These are phyloP conservation scores for Lathyrus tuberosus DNA, from an alignment of 306 rosid species.

Conservation along the genomic window DNA sequence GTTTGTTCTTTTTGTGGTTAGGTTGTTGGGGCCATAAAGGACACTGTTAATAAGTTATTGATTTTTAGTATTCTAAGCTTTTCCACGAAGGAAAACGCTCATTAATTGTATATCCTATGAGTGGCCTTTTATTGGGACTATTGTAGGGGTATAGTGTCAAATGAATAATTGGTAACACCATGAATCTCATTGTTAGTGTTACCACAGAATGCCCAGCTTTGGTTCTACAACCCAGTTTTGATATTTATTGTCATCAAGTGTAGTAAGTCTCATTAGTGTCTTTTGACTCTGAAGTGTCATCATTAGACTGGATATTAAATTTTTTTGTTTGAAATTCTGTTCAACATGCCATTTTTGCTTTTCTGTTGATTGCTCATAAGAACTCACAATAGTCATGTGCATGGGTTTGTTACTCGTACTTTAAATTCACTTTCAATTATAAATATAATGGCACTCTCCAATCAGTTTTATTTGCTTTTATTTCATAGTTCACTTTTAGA, in stretches of 20 bases:
- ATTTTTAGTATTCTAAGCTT: too few relatives aligned
- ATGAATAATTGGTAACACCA: conserved; percentile 82
- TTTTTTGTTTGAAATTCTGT: conserved; percentile 9
- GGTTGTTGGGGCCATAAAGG: too few relatives aligned
- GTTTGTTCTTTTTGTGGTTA: neutral
- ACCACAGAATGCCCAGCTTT: conserved; percentile 51
- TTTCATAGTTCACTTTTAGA: conserved; percentile 22
- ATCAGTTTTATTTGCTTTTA: conserved; percentile 17
- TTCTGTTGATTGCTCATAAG: neutral
- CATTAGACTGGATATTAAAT: conserved; percentile 25
- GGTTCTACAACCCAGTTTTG: conserved; percentile 50
- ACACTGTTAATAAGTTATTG: too few relatives aligned
- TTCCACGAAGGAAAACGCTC: too few relatives aligned
- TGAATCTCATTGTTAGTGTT: conserved; percentile 82
- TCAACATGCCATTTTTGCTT: conserved; percentile 21
- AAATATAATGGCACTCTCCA: neutral
- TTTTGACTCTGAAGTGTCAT: conserved; percentile 35
- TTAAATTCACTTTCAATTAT: neutral
- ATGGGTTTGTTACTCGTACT: neutral
- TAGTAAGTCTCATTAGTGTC: conserved; percentile 44
- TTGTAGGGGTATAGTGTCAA: conserved; percentile 75
- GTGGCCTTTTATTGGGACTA: conserved; percentile 42
- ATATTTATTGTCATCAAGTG: conserved; percentile 59
- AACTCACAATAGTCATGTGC: neutral
- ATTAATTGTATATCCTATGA: too few relatives aligned